Percentiles rank a stretch among this genome's conserved stretches.
Conservation (phyloP, 208 protist genomes). For the Leishmania mexicana region DNA sequence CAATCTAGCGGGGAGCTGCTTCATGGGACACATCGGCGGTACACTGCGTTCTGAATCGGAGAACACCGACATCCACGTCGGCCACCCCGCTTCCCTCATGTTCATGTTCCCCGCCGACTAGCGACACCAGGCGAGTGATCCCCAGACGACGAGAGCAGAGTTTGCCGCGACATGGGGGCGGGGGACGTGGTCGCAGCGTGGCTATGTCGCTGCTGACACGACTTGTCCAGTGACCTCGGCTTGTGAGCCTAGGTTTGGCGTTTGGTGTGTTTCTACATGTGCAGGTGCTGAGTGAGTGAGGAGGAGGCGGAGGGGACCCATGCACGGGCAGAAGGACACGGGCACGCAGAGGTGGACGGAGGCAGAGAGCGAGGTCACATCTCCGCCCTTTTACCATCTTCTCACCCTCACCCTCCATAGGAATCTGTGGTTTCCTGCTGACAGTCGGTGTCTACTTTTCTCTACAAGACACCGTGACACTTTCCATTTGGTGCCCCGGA, state of each 20-base stretch:
- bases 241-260: neutral
- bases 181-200: neutral
- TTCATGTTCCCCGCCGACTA: constrained; percentile 45
- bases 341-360: neutral
- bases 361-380: neutral
- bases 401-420: neutral
- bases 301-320: neutral
- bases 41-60: constrained; percentile 20
- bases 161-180: neutral
- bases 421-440: neutral
- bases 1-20: constrained; percentile 57
- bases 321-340: neutral
- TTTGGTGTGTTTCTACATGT: neutral
- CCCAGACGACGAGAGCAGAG: neutral
- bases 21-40: constrained; percentile 35
- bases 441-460: neutral
- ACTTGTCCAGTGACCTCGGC: neutral
- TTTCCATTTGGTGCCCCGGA: neutral
- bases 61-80: constrained; percentile 29
- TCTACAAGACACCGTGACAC: neutral
- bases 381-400: too few relatives aligned
- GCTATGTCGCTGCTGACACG: neutral
- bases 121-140: neutral
- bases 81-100: constrained; percentile 32
- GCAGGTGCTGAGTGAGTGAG: neutral